Evolutionary conservation across 305 asterid species (phyloP).

Genomic region (Striga hermonthica): DNA sequence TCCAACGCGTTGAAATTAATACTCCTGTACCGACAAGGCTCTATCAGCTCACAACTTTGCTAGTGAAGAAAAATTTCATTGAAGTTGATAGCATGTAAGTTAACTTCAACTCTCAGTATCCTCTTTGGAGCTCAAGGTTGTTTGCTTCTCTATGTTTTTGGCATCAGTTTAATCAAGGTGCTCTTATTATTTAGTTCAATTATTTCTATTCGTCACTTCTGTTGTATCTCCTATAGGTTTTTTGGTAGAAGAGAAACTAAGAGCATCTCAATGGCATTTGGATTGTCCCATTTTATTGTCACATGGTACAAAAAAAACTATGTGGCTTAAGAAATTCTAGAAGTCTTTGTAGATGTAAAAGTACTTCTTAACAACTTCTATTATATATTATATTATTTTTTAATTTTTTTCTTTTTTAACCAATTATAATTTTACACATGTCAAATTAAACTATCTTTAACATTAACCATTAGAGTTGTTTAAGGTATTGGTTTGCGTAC

Average conservation of each 20-base stretch:
- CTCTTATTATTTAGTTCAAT: not conserved
- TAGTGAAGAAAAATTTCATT: slow-evolving; percentile 85
- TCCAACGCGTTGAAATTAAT: slow-evolving; percentile 71
- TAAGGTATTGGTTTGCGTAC: slow-evolving; percentile 6
- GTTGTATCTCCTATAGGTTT: slow-evolving; percentile 12
- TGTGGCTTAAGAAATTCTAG: too few relatives aligned
- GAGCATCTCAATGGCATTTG: too few relatives aligned
- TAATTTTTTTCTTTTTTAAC: too few relatives aligned
- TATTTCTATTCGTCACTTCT: not conserved
- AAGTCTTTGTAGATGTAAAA: too few relatives aligned
- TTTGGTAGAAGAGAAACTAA: not conserved
- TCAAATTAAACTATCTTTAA: too few relatives aligned
- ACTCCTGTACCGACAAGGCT: slow-evolving; percentile 69
- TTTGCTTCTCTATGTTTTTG: slow-evolving; percentile 21
- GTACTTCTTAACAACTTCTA: too few relatives aligned
- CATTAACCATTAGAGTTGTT: too few relatives aligned
- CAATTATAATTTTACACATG: too few relatives aligned
- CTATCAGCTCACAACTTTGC: slow-evolving; percentile 79
- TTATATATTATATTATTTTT: too few relatives aligned
- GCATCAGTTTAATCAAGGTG: slow-evolving; percentile 10
- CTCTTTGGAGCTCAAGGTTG: slow-evolving; percentile 28
- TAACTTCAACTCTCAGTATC: slow-evolving; percentile 25
- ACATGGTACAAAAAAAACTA: too few relatives aligned
- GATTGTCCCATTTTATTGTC: too few relatives aligned
- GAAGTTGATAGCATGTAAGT: slow-evolving; percentile 91